Evolutionary conservation across 345 rosid genomes (phyloP), one percentile per base, ranked within the genome.

Genomic region (Toxicodendron radicans): DNA sequence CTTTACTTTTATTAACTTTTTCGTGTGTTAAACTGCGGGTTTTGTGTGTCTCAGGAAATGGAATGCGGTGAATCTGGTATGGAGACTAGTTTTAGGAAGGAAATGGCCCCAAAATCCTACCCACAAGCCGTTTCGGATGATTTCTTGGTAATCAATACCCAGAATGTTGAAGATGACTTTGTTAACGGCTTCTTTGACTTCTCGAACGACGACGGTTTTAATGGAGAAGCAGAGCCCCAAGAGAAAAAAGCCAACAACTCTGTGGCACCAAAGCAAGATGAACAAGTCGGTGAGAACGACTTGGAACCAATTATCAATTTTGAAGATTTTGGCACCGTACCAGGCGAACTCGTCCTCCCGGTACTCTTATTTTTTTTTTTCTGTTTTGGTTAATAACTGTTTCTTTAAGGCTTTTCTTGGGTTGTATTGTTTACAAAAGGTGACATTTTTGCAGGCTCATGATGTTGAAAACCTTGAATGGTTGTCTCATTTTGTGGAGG

Each of bases 401-500:
- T 20, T 62, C 3, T n/a, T 16, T 53, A 4, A 14, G 60, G 58
- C 24, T 48, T 74, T 66, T 35, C 10, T 33, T 46, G 1, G 17
- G 68, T 61, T 68, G 24, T 51, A 46, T 53, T 67, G 59, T 61
- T 35, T 67, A 27, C 57, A 3, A 60, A 82, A 74, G 75, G 0
- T 48, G 46, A 13, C 10, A 59, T 66, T 64, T 82, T 74, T 60
- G 8, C 81, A 94, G 98, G 86, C 80, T 70, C 97, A 87, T 76
- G 97, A 92, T 67, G 76, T 88, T 69, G 89, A 77, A 45, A 79
- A 85, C 78, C 92, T 95, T 10, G 98, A 92, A 64, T 94, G 97
- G 99, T 61, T 95, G 67, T 95, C 99, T 12, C 92, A 81, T 54
- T 92, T 95, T 51, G 97, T 92, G 32, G 97, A 95, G 58, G 97